Percentiles rank a stretch among this genome's conserved stretches.
These are phyloP conservation scores for Silene uniflora DNA, from an alignment of 148 eudicot genomes.

Conservation along the genomic window DNA sequence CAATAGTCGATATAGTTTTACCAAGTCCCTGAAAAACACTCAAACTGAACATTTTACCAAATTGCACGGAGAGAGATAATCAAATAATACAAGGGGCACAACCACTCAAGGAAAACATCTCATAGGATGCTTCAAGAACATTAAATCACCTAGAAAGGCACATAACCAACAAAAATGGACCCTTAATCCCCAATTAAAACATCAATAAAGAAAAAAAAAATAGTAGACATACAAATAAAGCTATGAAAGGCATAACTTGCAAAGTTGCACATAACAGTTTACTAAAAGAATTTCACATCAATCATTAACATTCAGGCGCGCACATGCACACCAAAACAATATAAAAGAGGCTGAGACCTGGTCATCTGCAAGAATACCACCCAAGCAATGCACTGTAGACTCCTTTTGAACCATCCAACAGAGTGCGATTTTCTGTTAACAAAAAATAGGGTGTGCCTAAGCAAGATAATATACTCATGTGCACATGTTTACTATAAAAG, in stretches of 20 bases:
- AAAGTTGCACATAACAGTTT: too few relatives aligned
- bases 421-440: slow-evolving; percentile 79
- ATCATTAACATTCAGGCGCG: neutral
- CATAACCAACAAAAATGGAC: neutral
- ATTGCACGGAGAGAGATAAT: neutral
- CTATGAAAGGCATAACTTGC: neutral
- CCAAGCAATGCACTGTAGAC: slow-evolving; percentile 65
- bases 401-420: slow-evolving; percentile 97
- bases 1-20: slow-evolving; percentile 88
- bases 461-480: slow-evolving; percentile 10
- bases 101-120: neutral
- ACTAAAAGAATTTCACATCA: neutral
- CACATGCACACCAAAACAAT: neutral
- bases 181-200: neutral
- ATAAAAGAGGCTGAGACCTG: slow-evolving; percentile 49
- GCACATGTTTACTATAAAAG: neutral
- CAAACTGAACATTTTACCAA: slow-evolving; percentile 10
- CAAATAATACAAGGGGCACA: neutral
- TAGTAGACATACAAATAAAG: neutral
- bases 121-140: slow-evolving; percentile 3
- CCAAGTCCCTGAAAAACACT: slow-evolving; percentile 73
- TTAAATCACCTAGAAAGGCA: neutral
- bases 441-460: slow-evolving; percentile 10
- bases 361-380: slow-evolving; percentile 98
- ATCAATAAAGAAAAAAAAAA: neutral